Evolutionary conservation across 1,139 yeast genomes (phyloP), one percentile per base, ranked within the genome.

Genomic region (Yamadazyma atlantica): DNA sequence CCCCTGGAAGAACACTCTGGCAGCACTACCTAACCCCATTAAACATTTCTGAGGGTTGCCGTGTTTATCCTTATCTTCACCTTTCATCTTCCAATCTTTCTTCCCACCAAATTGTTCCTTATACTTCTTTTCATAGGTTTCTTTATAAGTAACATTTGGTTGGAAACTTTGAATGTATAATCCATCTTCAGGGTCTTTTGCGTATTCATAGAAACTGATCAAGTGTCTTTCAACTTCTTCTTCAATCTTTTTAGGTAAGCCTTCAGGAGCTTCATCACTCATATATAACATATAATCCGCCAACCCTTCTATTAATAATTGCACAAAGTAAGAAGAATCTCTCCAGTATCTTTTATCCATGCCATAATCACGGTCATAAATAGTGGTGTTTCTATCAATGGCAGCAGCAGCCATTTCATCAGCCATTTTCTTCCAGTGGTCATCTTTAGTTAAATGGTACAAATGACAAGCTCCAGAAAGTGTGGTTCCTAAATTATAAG

Each of bases 401-500:
- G 75, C 79, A 11, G 85, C 83, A 30, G 65, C 65, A 9, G 85
- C 86, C 45, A 82, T 64, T n/a, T 66, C 75, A 43, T 70, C 73
- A 4, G 89, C 85, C 40, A 73, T 70, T 12, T 69, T 54, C 49
- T 69, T 63, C 80, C 85, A 82, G 50, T 75, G 67, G 13, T 64
- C 58, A 45, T 81, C 80, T 24, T 66, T 58, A 15, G 86, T 82
- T 42, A 67, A 62, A 41, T 64, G 66, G 51, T 73, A 82, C 45
- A 83, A 60, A 48, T 73, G 64, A 8, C 77, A 57, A 4, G 79
- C 70, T 1, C 82, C 78, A 8, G 83, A 75, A 32, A 82, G 53
- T 0, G 87, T 78, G 4, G 84, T 73, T 13, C 90, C 89, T 21
- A 79, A 73, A 58, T 82, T 82, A 57, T 83, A 83, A n/a, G 85